Evolutionary conservation across 2,329 filamentous ascomycete genomes (phyloP).

Genomic region (Xylaria sp.): DNA sequence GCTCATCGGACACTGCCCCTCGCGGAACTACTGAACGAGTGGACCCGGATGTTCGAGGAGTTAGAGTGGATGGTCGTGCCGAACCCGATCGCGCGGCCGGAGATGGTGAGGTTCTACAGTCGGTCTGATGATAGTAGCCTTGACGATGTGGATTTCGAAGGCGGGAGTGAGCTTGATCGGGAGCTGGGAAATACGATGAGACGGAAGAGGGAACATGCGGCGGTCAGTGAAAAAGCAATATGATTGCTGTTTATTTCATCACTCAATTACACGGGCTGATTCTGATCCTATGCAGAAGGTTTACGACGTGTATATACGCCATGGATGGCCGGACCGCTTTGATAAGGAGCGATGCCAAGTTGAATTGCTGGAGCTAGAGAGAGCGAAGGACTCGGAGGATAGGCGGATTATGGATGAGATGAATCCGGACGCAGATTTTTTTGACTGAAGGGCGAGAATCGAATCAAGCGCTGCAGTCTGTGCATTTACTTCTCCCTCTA

Average conservation of each 20-base stretch:
- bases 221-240: neutral
- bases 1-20: slow-evolving; percentile 16
- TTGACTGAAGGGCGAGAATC: neutral
- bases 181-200: neutral
- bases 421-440: neutral
- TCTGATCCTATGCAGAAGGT: neutral
- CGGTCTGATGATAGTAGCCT: neutral
- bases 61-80: slow-evolving; percentile 8
- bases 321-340: neutral
- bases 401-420: neutral
- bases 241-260: neutral
- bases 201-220: slow-evolving; percentile 1
- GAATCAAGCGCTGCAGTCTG: too few species aligned
- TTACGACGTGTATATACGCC: neutral
- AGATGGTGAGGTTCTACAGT: neutral
- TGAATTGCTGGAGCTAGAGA: neutral
- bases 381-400: neutral
- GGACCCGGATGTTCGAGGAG: slow-evolving; percentile 15
- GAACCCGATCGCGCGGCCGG: neutral
- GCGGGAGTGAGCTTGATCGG: neutral
- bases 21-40: neutral
- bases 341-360: neutral
- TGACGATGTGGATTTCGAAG: neutral
- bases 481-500: too few species aligned
- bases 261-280: neutral